phyloP scores from a whole-genome alignment of 2,329 filamentous ascomycete species.

The Alternaria atra region DNA sequence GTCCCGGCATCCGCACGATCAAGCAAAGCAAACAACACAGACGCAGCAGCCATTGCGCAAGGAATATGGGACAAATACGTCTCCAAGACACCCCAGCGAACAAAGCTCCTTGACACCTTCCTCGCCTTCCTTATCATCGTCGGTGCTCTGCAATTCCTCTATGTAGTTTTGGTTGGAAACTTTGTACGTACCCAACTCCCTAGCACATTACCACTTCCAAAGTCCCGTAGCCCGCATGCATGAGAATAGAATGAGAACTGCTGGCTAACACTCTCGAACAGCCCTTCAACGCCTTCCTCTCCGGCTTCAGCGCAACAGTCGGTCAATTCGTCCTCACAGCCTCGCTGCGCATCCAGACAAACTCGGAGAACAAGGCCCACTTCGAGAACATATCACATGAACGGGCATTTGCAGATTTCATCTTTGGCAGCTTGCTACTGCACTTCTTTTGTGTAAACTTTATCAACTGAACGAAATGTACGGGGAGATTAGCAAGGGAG shows the following conservation, averaged over 20 bases:
- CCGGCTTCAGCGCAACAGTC: conserved; percentile 92
- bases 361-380: conserved; percentile 79
- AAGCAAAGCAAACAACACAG: conserved; percentile 43
- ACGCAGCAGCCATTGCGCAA: conserved; percentile 66
- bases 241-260: not conserved
- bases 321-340: conserved; percentile 97
- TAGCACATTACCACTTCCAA: not conserved
- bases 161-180: conserved; percentile 91
- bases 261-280: conserved; percentile 51
- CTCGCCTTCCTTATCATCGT: conserved; percentile 86
- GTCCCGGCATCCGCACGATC: conserved; percentile 27
- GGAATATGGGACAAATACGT: conserved; percentile 82
- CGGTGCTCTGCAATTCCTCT: conserved; percentile 90
- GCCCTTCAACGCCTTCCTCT: conserved; percentile 99
- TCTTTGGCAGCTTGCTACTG: conserved; percentile 92
- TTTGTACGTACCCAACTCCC: conserved; percentile 71
- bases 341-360: conserved; percentile 90
- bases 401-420: conserved; percentile 93
- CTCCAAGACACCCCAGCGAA: conserved; percentile 84
- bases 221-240: not conserved
- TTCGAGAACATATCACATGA: conserved; percentile 82
- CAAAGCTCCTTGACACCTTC: conserved; percentile 90
- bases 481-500: not conserved
- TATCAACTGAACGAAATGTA: conserved; percentile 77
- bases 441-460: conserved; percentile 99